Evolutionary conservation across 768 basidiomycete species (phyloP).

Genomic region (Suillus tomentosus): DNA sequence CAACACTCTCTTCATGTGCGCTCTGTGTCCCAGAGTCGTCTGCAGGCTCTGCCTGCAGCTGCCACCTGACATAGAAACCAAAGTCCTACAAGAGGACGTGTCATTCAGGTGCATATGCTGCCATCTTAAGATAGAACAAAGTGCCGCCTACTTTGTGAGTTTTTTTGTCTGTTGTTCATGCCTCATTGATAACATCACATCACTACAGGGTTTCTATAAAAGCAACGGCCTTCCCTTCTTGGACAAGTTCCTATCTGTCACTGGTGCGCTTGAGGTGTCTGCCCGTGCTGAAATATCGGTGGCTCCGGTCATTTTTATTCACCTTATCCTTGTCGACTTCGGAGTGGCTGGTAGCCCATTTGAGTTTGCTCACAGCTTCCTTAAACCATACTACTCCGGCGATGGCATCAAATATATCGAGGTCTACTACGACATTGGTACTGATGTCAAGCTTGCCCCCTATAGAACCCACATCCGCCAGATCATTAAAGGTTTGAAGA

Average conservation of each 20-base stretch:
- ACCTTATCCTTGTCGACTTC: background rate
- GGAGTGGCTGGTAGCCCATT: background rate
- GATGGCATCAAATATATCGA: background rate
- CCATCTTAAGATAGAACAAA: background rate
- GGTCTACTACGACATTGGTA: background rate
- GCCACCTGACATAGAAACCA: background rate
- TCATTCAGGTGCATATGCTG: background rate
- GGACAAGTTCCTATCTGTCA: background rate
- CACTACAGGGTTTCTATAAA: background rate
- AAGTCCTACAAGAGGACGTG: background rate
- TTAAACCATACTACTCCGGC: background rate
- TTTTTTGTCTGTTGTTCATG: background rate
- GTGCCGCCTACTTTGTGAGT: constrained; percentile 1
- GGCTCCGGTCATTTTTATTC: background rate
- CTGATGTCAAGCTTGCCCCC: background rate
- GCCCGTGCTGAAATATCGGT: background rate
- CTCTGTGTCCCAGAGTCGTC: background rate
- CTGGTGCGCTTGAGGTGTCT: background rate
- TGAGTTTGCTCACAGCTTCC: background rate
- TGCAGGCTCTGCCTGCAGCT: background rate
- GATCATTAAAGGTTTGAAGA: background rate
- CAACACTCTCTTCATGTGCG: background rate
- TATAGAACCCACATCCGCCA: background rate
- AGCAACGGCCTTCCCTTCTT: background rate
- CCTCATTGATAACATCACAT: background rate